Conservation (phyloP, 192 early-diverging fungal genomes). For the Helicostylum pulchrum region DNA sequence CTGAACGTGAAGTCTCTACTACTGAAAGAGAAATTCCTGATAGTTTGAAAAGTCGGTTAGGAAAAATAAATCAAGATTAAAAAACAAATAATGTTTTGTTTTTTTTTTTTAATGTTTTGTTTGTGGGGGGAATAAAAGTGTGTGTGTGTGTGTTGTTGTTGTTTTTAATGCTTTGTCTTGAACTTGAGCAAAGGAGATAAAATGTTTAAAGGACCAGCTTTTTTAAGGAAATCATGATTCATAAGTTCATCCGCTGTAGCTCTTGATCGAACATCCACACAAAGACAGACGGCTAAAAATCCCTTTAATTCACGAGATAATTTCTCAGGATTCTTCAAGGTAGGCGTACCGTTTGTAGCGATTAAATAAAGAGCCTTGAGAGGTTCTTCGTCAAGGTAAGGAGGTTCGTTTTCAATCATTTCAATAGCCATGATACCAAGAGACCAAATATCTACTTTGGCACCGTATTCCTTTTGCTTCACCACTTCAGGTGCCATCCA, state of each 20-base stretch:
- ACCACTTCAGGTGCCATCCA: slow-evolving; percentile 89
- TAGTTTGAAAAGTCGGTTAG: neutral
- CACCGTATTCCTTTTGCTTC: slow-evolving; percentile 75
- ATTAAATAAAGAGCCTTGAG: slow-evolving; percentile 94
- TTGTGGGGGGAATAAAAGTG: neutral
- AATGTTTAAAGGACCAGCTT: slow-evolving; percentile 57
- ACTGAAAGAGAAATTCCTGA: neutral
- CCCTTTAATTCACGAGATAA: slow-evolving; percentile 75
- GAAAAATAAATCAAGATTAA: neutral
- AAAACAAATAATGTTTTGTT: neutral
- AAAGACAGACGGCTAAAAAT: slow-evolving; percentile 84
- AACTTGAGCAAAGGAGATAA: slow-evolving; percentile 67
- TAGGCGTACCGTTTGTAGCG: slow-evolving; percentile 94
- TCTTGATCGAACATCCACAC: slow-evolving; percentile 84
- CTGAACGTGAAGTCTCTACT: no score
- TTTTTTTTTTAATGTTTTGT: no score
- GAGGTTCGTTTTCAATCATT: slow-evolving; percentile 96
- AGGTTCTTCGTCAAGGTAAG: slow-evolving; percentile 93
- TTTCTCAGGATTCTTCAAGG: slow-evolving; percentile 81
- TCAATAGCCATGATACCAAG: slow-evolving; percentile 97
- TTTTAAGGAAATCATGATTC: slow-evolving; percentile 74
- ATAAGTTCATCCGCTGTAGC: slow-evolving; percentile 76
- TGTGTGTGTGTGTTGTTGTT: no score
- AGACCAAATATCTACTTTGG: slow-evolving; percentile 88
- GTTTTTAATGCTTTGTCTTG: slow-evolving; percentile 39